Evolutionary conservation across 148 eudicot species (phyloP).

Genomic region (Camellia japonica): DNA sequence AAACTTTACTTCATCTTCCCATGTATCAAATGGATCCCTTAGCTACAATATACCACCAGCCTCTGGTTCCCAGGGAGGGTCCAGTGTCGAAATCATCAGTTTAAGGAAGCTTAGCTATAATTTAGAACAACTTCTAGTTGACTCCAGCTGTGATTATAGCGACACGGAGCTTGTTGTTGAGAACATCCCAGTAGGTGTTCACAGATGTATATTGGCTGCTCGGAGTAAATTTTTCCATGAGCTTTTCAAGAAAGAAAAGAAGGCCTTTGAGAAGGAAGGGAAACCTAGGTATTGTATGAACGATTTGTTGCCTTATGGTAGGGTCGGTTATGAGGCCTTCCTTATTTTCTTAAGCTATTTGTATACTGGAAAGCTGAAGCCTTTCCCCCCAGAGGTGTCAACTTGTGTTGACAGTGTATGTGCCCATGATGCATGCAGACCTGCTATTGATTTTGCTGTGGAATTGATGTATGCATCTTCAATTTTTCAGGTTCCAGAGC

Average conservation of each 20-base stretch:
- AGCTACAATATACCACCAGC: slow-evolving; percentile 18
- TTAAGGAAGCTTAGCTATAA: slow-evolving; percentile 41
- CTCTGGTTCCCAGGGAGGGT: slow-evolving; percentile 24
- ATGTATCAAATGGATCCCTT: slow-evolving; percentile 39
- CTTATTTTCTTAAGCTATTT: slow-evolving; percentile 40
- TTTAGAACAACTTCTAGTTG: slow-evolving; percentile 39
- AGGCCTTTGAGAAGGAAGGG: slow-evolving; percentile 28
- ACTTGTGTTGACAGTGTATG: slow-evolving; percentile 48
- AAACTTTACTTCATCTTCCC: slow-evolving; percentile 44
- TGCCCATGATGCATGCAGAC: slow-evolving; percentile 46
- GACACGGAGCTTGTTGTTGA: slow-evolving; percentile 46
- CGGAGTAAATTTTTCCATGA: slow-evolving; percentile 49
- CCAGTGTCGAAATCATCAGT: slow-evolving; percentile 39
- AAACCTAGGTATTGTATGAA: slow-evolving; percentile 38
- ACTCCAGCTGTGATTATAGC: slow-evolving; percentile 25
- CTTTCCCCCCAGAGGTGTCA: slow-evolving; percentile 40
- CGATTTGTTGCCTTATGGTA: slow-evolving; percentile 42
- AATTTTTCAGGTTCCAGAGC: slow-evolving; percentile 41
- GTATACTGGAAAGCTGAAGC: slow-evolving; percentile 47
- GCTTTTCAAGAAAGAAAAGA: slow-evolving; percentile 35
- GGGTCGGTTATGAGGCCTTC: slow-evolving; percentile 51
- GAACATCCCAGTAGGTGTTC: slow-evolving; percentile 33
- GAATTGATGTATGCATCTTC: slow-evolving; percentile 54
- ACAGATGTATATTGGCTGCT: slow-evolving; percentile 49
- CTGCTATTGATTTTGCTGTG: slow-evolving; percentile 40